Evolutionary conservation across 2,329 filamentous ascomycete species (phyloP), one percentile per base, ranked within the genome.

Genomic region (Penicillium sp.): DNA sequence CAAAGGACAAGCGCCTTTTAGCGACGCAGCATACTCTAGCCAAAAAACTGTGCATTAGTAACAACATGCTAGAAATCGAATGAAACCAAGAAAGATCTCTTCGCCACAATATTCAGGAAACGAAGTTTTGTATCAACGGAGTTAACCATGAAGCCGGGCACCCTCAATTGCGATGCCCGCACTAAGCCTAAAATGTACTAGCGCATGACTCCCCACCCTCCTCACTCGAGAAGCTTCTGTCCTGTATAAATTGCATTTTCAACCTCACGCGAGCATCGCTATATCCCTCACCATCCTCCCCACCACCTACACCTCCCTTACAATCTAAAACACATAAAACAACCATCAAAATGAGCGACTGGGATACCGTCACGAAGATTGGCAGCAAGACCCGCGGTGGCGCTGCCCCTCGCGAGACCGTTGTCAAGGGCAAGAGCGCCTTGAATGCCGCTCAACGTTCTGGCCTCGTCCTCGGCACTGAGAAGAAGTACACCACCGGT

Each of bases 341-440:
- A 56, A 42, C 52, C 51, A 52, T 62, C 71, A 79, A 70, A 70
- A 85, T 87, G 88, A 88, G 90, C 75, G 92, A 96, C 74, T 98
- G 94, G 93, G 90, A 97, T 72, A 79, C 82, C 70, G 87, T 90
- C 71, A 96, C 93, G 81, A 96, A 95, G 85, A 98, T 99, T 76
- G 95, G 95, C 75, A 92, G 87, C 86, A 94, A 91, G 81, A 86
- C 85, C 74, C 87, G 88, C 73, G 85, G 88, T 68, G 62, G 58
- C 40, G 90, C 89, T 70, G 78, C 79, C 51, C 82, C 86, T 69
- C 91, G 92, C 70, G 93, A 97, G 85, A 96, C 90, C 3, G 93
- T 97, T 70, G 85, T 98, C 76, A 90, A 90, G 77, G 92, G 94
- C 75, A 92, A 91, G 78, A 83, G 82, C 61, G 87, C 92, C 38